These are phyloP conservation scores for Trichoderma sp. DNA, from an alignment of 2,329 filamentous ascomycete genomes.

Conservation along the genomic window DNA sequence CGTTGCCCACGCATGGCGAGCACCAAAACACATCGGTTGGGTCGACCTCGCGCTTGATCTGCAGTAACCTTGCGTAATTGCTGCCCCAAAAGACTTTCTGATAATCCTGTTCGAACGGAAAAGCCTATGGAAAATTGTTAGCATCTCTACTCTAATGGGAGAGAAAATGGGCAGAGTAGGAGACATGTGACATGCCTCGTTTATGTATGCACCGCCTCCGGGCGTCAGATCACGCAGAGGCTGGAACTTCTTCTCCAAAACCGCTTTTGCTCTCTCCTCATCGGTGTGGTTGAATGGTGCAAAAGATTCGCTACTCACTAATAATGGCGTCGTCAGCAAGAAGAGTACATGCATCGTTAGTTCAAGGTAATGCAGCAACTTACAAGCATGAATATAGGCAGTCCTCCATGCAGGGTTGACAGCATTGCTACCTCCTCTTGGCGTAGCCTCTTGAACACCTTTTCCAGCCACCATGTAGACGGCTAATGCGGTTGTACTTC, in stretches of 20 bases:
- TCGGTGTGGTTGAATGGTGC: slow-evolving; percentile 42
- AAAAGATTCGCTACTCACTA: slow-evolving; percentile 39
- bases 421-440: slow-evolving; percentile 51
- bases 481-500: slow-evolving; percentile 36
- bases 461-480: slow-evolving; percentile 50
- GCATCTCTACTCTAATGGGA: accelerated
- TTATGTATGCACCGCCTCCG: slow-evolving; percentile 49
- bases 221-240: slow-evolving; percentile 47
- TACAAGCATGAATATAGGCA: slow-evolving; percentile 48
- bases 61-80: slow-evolving; percentile 50
- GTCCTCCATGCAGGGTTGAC: slow-evolving; percentile 57
- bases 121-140: slow-evolving; percentile 36
- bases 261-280: slow-evolving; percentile 34
- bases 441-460: slow-evolving; percentile 49
- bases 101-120: slow-evolving; percentile 44
- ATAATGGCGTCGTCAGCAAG: background rate
- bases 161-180: background rate
- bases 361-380: slow-evolving; percentile 28
- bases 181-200: slow-evolving; percentile 44
- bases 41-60: slow-evolving; percentile 53
- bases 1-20: slow-evolving; percentile 52
- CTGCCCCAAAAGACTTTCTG: slow-evolving; percentile 49
- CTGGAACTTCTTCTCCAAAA: slow-evolving; percentile 38
- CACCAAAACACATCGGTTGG: slow-evolving; percentile 55
- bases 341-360: no score